These are phyloP conservation scores for Allantophomopsis cytisporea DNA, from an alignment of 2,329 filamentous ascomycete genomes.

Conservation along the genomic window DNA sequence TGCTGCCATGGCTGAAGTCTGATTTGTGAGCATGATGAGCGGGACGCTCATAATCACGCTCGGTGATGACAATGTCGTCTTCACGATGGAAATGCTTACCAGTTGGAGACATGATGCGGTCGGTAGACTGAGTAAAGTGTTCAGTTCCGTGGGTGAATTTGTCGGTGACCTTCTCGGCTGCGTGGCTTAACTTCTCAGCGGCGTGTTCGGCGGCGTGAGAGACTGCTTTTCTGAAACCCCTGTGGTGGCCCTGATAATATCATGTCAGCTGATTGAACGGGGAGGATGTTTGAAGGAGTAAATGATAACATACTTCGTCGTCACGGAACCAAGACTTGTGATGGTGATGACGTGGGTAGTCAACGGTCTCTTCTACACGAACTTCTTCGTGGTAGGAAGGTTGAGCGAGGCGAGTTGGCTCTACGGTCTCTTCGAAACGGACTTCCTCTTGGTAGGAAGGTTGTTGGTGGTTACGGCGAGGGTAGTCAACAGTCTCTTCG, in stretches of 20 bases:
- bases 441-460: constrained; percentile 39
- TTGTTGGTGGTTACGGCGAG: constrained; percentile 40
- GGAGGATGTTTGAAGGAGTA: no score
- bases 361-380: constrained; percentile 30
- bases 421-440: constrained; percentile 29
- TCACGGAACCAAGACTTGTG: constrained; percentile 3
- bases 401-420: constrained; percentile 23
- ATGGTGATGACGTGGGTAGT: constrained; percentile 16
- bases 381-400: constrained; percentile 39
- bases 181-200: not conserved
- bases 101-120: no score
- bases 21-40: not conserved
- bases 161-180: not conserved
- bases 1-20: no score
- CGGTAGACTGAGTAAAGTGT: no score
- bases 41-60: not conserved
- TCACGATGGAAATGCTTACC: not conserved
- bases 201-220: no score
- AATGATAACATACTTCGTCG: no score
- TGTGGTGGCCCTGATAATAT: no score
- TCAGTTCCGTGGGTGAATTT: no score
- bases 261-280: no score
- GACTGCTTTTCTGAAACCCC: no score
- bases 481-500: constrained; percentile 20
- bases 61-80: constrained; percentile 1